Evolutionary conservation across 805 yeast species (phyloP).

Genomic region (Candida berthetii): DNA sequence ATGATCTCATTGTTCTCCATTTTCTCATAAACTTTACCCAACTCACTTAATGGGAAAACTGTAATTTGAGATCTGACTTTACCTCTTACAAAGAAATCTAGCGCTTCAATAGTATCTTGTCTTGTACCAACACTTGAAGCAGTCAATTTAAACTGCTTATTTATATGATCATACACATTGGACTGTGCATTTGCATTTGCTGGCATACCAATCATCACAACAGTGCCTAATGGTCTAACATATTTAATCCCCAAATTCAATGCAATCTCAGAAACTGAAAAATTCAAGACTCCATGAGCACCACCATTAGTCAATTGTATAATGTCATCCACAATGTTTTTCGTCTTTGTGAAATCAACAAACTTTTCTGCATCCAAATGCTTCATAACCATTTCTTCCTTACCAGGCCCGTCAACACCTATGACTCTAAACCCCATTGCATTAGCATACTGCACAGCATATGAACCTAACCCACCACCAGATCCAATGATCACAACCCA

Average conservation of each 20-base stretch:
- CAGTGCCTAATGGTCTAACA: slow-evolving; percentile 55
- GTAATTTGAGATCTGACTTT: slow-evolving; percentile 50
- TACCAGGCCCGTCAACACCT: slow-evolving; percentile 57
- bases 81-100: slow-evolving; percentile 59
- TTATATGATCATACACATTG: slow-evolving; percentile 59
- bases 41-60: slow-evolving; percentile 40
- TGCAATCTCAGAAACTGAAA: slow-evolving; percentile 57
- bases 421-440: slow-evolving; percentile 65
- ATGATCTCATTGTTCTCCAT: slow-evolving; percentile 53
- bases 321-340: slow-evolving; percentile 38
- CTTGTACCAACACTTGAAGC: slow-evolving; percentile 83
- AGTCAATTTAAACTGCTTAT: slow-evolving; percentile 53
- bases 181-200: slow-evolving; percentile 60
- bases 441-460: slow-evolving; percentile 61
- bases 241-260: slow-evolving; percentile 46
- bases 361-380: slow-evolving; percentile 51
- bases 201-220: slow-evolving; percentile 64
- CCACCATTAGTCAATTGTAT: slow-evolving; percentile 47
- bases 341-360: slow-evolving; percentile 39
- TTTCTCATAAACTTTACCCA: slow-evolving; percentile 39
- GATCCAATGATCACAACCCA: slow-evolving; percentile 69
- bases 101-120: slow-evolving; percentile 66
- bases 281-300: slow-evolving; percentile 59
- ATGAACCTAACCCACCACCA: slow-evolving; percentile 65
- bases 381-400: slow-evolving; percentile 36